These are phyloP conservation scores for Paraphaeosphaeria minitans DNA, from an alignment of 2,329 filamentous ascomycete genomes.

Conservation along the genomic window DNA sequence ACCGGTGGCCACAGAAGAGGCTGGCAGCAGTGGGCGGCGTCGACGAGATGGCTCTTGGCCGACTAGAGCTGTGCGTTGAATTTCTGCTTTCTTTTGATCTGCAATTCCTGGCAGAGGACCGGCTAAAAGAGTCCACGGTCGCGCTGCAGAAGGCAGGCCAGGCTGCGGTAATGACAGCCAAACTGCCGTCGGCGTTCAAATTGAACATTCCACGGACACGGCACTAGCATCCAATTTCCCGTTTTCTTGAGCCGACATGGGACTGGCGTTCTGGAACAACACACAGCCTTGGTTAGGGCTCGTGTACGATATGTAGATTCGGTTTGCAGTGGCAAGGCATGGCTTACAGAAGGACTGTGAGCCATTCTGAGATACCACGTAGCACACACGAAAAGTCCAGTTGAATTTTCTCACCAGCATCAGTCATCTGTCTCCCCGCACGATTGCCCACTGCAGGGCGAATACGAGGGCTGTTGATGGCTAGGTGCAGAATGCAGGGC, in stretches of 20 bases:
- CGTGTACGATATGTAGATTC: constrained; percentile 10
- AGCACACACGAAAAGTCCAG: constrained; percentile 11
- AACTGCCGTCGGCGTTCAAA: constrained; percentile 42
- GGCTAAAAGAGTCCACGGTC: constrained; percentile 41
- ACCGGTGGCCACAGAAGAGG: constrained; percentile 82
- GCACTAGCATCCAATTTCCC: constrained; percentile 18
- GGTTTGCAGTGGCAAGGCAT: neutral
- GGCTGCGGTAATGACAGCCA: constrained; percentile 40
- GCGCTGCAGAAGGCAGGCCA: constrained; percentile 48
- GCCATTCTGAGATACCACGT: constrained; percentile 14
- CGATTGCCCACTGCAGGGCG: neutral
- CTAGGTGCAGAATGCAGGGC: constrained; percentile 9
- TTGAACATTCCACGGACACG: constrained; percentile 38
- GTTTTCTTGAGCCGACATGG: neutral
- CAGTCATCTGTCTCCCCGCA: neutral
- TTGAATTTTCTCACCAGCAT: neutral
- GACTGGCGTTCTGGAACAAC: constrained; percentile 7
- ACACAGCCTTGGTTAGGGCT: constrained; percentile 5
- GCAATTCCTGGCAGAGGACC: constrained; percentile 45
- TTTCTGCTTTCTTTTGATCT: constrained; percentile 52
- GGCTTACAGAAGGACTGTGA: constrained; percentile 8
- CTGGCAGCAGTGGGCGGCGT: constrained; percentile 90
- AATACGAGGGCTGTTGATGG: constrained; percentile 1
- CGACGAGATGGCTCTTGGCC: constrained; percentile 76
- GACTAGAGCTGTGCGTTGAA: constrained; percentile 77